These are phyloP conservation scores for Pezicula carpinea DNA, from an alignment of 2,329 filamentous ascomycete species.

Conservation along the genomic window DNA sequence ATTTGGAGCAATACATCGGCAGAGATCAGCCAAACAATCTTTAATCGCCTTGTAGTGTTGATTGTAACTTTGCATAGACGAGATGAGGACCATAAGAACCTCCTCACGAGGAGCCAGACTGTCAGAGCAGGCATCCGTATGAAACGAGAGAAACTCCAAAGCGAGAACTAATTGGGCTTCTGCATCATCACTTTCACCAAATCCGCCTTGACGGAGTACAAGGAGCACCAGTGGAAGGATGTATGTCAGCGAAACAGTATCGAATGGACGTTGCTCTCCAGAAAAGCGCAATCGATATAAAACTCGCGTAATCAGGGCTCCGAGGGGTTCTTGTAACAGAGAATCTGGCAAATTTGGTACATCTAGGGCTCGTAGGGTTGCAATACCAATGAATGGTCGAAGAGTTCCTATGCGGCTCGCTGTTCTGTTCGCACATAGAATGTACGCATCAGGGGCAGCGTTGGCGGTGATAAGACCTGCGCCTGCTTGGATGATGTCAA, in stretches of 20 bases:
- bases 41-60: constrained; percentile 95
- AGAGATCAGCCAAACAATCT: constrained; percentile 84
- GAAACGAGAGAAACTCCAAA: constrained; percentile 83
- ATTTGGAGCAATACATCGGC: constrained; percentile 78
- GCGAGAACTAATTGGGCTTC: constrained; percentile 89
- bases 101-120: constrained; percentile 70
- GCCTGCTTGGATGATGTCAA: constrained; percentile 72
- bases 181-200: constrained; percentile 72
- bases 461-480: constrained; percentile 79
- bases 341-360: constrained; percentile 68
- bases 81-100: constrained; percentile 66
- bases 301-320: constrained; percentile 79
- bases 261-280: constrained; percentile 90
- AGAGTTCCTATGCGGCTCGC: constrained; percentile 70
- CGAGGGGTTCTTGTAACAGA: constrained; percentile 74
- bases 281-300: constrained; percentile 87
- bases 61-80: constrained; percentile 80
- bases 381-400: constrained; percentile 80
- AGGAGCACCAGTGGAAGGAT: constrained; percentile 77
- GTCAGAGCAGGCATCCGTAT: constrained; percentile 76
- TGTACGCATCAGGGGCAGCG: constrained; percentile 70
- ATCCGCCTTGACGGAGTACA: constrained; percentile 73
- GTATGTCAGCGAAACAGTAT: constrained; percentile 82
- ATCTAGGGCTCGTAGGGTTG: constrained; percentile 75
- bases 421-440: constrained; percentile 72